Percentiles rank a stretch among this genome's conserved stretches.
Conservation (phyloP, 768 basidiomycete species). For the Amanita polypyramis region DNA sequence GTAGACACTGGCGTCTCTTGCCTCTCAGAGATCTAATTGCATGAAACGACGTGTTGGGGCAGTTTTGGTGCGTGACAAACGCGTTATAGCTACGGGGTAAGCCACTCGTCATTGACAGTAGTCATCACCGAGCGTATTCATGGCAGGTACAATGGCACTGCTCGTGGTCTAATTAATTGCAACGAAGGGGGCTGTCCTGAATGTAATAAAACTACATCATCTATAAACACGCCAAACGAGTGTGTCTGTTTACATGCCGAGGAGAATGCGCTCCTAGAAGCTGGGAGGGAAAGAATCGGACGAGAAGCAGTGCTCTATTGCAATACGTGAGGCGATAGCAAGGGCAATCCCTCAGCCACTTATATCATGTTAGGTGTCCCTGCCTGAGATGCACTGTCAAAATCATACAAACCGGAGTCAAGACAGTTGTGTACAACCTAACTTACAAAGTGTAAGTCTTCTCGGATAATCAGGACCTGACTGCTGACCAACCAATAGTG, state of each 20-base stretch:
- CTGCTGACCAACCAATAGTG: slow-evolving; percentile 31
- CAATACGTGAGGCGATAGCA: slow-evolving; percentile 66
- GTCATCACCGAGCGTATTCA: slow-evolving; percentile 2
- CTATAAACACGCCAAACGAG: slow-evolving; percentile 45
- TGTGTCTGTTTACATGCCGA: slow-evolving; percentile 97
- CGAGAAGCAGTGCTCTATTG: slow-evolving; percentile 84
- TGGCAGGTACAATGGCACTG: slow-evolving; percentile 91
- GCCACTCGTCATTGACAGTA: slow-evolving; percentile 10
- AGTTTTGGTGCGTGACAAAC: slow-evolving; percentile 76
- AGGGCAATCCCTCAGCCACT: background rate
- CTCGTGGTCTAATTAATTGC: slow-evolving; percentile 83
- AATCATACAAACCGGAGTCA: slow-evolving; percentile 91
- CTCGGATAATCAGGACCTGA: background rate
- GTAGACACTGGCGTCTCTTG: slow-evolving; percentile 82
- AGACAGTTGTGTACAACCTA: slow-evolving; percentile 88
- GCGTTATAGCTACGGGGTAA: slow-evolving; percentile 73
- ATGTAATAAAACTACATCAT: slow-evolving; percentile 51
- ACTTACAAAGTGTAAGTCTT: slow-evolving; percentile 84
- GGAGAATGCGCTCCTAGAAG: slow-evolving; percentile 93
- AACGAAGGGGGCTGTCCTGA: slow-evolving; percentile 81
- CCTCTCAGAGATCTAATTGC: slow-evolving; percentile 85
- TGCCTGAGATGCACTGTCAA: slow-evolving; percentile 96
- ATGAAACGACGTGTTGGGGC: slow-evolving; percentile 98
- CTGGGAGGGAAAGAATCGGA: slow-evolving; percentile 85
- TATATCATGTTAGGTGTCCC: slow-evolving; percentile 60